phyloP scores from a whole-genome alignment of 2,329 filamentous ascomycete genomes.

The Canariomyces notabilis region DNA sequence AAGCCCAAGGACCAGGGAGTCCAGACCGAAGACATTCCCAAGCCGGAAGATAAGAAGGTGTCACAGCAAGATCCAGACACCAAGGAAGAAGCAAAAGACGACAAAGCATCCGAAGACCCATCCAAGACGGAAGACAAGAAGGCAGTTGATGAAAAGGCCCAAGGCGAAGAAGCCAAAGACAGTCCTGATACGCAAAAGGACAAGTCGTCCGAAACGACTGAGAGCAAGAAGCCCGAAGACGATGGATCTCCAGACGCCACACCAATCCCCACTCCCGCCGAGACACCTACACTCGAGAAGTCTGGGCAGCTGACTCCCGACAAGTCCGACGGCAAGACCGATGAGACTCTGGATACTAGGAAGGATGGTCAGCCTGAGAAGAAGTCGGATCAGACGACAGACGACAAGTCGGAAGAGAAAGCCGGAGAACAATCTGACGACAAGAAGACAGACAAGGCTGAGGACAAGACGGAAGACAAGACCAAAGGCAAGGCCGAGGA shows the following conservation, averaged over 20 bases:
- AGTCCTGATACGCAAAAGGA: not conserved
- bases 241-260: constrained; percentile 20
- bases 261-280: constrained; percentile 20
- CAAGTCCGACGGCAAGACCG: constrained; percentile 8
- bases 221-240: constrained; percentile 14
- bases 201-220: not conserved
- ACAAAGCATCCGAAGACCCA: constrained; percentile 8
- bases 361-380: no score
- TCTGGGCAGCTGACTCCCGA: constrained; percentile 10
- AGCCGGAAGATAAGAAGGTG: constrained; percentile 18
- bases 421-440: not conserved
- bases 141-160: not conserved
- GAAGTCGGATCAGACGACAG: constrained; percentile 18
- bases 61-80: constrained; percentile 9
- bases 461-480: constrained; percentile 14
- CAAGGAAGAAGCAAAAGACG: constrained; percentile 23
- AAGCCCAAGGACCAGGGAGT: constrained; percentile 33
- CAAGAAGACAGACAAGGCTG: constrained; percentile 14
- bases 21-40: constrained; percentile 32
- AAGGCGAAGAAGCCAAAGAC: not conserved
- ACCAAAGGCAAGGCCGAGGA: constrained; percentile 13
- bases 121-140: constrained; percentile 7
- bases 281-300: constrained; percentile 23
- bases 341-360: no score
- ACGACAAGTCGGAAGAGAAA: constrained; percentile 17